Conservation (phyloP, 2,329 filamentous ascomycete genomes). For the Apiospora aurea region DNA sequence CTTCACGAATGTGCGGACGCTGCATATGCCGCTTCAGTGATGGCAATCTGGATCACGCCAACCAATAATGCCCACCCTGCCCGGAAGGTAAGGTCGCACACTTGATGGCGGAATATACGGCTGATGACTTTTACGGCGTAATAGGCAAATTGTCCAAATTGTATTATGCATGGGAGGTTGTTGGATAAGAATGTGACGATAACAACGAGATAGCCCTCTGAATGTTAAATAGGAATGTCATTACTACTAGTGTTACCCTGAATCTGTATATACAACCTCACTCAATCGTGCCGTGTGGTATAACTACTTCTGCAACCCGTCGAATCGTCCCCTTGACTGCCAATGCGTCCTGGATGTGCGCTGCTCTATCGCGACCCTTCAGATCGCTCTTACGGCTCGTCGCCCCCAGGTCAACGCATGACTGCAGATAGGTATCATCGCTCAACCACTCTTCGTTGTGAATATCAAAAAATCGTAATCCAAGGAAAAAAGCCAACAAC, state of each 20-base stretch:
- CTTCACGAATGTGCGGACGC: slow-evolving; percentile 42
- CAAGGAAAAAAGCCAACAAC: background rate
- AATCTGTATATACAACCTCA: background rate
- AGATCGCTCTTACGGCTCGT: background rate
- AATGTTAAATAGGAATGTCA: background rate
- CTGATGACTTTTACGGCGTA: background rate
- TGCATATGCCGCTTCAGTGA: slow-evolving; percentile 36
- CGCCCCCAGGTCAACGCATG: background rate
- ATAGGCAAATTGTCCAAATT: background rate
- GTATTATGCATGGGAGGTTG: background rate
- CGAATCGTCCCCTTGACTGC: background rate
- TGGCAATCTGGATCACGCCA: background rate
- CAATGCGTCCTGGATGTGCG: no score
- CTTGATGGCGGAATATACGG: background rate
- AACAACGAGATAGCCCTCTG: background rate
- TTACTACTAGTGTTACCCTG: background rate
- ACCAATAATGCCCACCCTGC: no score
- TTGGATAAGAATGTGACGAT: background rate
- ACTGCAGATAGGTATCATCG: background rate
- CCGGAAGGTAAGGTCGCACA: background rate
- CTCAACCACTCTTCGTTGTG: background rate
- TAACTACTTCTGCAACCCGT: background rate
- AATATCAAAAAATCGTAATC: background rate
- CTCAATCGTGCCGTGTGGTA: background rate
- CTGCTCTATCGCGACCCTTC: background rate